A percentile compares a stretch with the other conserved stretches of the same genome.
Conservation (phyloP, 352 stramenopile species). For the Thalassiosira hispida region DNA sequence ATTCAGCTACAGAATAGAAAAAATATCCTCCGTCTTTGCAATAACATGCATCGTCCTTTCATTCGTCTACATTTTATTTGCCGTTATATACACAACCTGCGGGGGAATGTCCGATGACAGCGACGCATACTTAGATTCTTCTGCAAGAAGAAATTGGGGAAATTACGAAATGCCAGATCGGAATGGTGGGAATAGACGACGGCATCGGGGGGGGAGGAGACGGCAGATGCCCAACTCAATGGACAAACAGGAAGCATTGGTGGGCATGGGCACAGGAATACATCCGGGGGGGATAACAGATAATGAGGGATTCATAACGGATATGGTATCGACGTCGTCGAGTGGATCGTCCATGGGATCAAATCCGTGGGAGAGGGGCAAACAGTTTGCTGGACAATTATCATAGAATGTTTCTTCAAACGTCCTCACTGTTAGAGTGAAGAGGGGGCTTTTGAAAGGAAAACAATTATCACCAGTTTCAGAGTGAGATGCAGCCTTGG, state of each 20-base stretch:
- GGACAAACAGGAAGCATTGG: slow-evolving; percentile 56
- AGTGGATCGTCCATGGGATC: slow-evolving; percentile 52
- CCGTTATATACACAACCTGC: slow-evolving; percentile 59
- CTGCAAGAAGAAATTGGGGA: slow-evolving; percentile 15
- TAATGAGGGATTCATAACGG: slow-evolving; percentile 60
- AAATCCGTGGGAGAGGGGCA: slow-evolving; percentile 37
- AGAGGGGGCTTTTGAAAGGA: no score
- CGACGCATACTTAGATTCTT: slow-evolving; percentile 11
- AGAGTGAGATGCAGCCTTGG: no score
- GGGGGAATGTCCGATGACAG: slow-evolving; percentile 52
- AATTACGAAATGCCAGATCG: slow-evolving; percentile 53
- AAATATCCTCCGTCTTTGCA: slow-evolving; percentile 77
- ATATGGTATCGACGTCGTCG: slow-evolving; percentile 44
- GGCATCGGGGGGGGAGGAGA: slow-evolving; percentile 22
- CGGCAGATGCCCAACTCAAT: slow-evolving; percentile 37
- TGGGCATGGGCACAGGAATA: slow-evolving; percentile 20
- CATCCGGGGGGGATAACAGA: slow-evolving; percentile 38
- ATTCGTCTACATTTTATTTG: slow-evolving; percentile 62
- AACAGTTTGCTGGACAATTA: slow-evolving; percentile 45
- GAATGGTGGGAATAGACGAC: slow-evolving; percentile 1
- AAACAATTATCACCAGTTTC: no score
- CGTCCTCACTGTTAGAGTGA: no score
- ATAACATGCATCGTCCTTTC: slow-evolving; percentile 78
- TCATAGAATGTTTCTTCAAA: slow-evolving; percentile 14
- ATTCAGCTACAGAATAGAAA: slow-evolving; percentile 70